Conservation (phyloP, 345 rosid species). For the Kandelia obovata region DNA sequence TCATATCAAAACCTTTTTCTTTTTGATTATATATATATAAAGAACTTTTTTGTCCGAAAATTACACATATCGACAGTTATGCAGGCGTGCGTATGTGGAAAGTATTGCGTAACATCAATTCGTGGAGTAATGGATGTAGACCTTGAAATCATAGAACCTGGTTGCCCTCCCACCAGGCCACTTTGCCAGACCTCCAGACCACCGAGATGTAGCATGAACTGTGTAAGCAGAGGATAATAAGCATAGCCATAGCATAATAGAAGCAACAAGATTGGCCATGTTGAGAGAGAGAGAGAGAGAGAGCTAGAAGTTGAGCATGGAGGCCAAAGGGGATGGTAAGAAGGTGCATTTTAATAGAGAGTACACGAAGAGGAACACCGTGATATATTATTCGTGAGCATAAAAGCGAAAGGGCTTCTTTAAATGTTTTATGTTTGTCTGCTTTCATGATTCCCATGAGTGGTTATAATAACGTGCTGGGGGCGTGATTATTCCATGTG, state of each 20-base stretch:
- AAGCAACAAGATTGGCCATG: conserved; percentile 36
- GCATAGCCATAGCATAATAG: conserved; percentile 28
- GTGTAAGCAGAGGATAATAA: conserved; percentile 30
- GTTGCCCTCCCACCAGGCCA: conserved; percentile 46
- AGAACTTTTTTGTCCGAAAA: too few species aligned
- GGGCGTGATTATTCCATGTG: conserved; percentile 45
- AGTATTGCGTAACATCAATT: too few species aligned
- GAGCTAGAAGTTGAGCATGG: conserved; percentile 15
- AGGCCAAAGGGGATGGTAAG: background rate
- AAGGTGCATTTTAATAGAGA: conserved; percentile 22
- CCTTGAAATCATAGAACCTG: conserved; percentile 77
- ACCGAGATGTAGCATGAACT: conserved; percentile 15
- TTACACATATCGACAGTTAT: too few species aligned
- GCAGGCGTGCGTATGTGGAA: too few species aligned
- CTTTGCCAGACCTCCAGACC: background rate
- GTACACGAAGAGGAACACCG: background rate
- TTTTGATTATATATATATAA: too few species aligned
- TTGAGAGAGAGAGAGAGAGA: conserved; percentile 7
- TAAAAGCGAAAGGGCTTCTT: conserved; percentile 12
- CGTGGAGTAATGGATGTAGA: conserved; percentile 8
- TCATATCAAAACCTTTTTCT: too few species aligned
- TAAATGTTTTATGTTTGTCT: conserved; percentile 32
- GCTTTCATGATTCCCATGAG: conserved; percentile 47
- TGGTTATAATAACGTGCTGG: conserved; percentile 48
- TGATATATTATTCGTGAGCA: conserved; percentile 9